These are phyloP conservation scores for Microbotryum scabiosae DNA, from an alignment of 1,284 basidiomycete species.

Conservation along the genomic window DNA sequence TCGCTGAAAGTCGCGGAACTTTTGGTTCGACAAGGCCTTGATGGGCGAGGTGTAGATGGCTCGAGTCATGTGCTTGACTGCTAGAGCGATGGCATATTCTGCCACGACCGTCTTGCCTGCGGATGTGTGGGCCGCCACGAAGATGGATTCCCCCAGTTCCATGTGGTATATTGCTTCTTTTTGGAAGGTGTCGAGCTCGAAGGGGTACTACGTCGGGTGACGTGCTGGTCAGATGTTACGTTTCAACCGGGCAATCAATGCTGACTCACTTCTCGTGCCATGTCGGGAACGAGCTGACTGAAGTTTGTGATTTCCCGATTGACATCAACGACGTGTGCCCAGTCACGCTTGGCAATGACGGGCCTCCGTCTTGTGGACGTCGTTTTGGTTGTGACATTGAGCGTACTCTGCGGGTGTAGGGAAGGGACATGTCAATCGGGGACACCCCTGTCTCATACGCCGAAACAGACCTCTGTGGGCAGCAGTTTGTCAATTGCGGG, in stretches of 20 bases:
- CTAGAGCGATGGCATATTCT: slow-evolving; percentile 95
- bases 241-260: too few relatives aligned
- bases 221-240: not conserved
- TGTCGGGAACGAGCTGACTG: slow-evolving; percentile 74
- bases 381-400: not conserved
- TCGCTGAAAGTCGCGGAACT: slow-evolving; percentile 97
- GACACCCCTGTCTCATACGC: too few relatives aligned
- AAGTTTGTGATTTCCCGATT: slow-evolving; percentile 84
- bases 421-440: too few relatives aligned
- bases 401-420: too few relatives aligned
- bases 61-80: slow-evolving; percentile 96
- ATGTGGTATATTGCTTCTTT: slow-evolving; percentile 98
- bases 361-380: slow-evolving; percentile 24
- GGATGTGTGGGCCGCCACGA: slow-evolving; percentile 97
- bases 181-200: slow-evolving; percentile 82
- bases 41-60: slow-evolving; percentile 99
- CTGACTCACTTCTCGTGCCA: slow-evolving; percentile 51
- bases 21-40: slow-evolving; percentile 97
- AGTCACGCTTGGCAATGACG: slow-evolving; percentile 64
- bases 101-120: slow-evolving; percentile 99
- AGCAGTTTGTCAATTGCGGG: slow-evolving; percentile 25
- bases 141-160: slow-evolving; percentile 95
- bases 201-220: slow-evolving; percentile 56
- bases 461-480: slow-evolving; percentile 18
- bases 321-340: slow-evolving; percentile 95